Evolutionary conservation across 148 eudicot genomes (phyloP), one percentile per base, ranked within the genome.

Genomic region (Arbutus unedo): DNA sequence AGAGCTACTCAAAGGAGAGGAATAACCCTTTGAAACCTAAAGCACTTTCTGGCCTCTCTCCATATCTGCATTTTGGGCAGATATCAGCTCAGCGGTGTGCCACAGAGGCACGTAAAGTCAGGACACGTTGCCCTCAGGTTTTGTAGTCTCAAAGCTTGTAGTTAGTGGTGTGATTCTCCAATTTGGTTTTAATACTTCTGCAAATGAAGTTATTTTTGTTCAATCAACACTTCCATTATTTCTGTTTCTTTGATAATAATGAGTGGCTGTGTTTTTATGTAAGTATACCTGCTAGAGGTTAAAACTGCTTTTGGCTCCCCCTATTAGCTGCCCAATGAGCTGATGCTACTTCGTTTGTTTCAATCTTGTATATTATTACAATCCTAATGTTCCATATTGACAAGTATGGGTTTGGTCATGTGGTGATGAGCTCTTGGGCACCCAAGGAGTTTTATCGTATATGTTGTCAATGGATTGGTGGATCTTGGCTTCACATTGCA

Each of bases 61-160:
- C 99, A 6, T 94, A 94, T 88, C 82, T 97, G 89, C 98, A 97
- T 81, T 94, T 97, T 84, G 99, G 98, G 60, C 98, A 97, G 86
- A 92, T 97, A 85, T 92, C 98, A 83, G 99, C 98, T 8, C 99
- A 97, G 79, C 84, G 99, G 62, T 97, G 98, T 91, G 97, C 98
- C n/a, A 87, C 90, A 73, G 99, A 97, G 88, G 99, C 97, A 50
- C 93, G 89, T 60, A 91, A 85, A 79, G 91, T 93, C 75, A 90
- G 94, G 51, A 87, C 88, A 83, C 84, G 84, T 77, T 85, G 79
- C 82, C 92, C 98, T 81, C 87, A 97, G 99, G 99, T 94, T 81
- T 81, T 81, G 86, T 84, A 71, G 45, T 77, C 50, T 55, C 71
- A 83, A 21, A 66, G 59, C n/a, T 80, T 82, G 62, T 18, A 41